Evolutionary conservation across 2,329 filamentous ascomycete species (phyloP), one percentile per base, ranked within the genome.

Genomic region (Calycina herbarum): DNA sequence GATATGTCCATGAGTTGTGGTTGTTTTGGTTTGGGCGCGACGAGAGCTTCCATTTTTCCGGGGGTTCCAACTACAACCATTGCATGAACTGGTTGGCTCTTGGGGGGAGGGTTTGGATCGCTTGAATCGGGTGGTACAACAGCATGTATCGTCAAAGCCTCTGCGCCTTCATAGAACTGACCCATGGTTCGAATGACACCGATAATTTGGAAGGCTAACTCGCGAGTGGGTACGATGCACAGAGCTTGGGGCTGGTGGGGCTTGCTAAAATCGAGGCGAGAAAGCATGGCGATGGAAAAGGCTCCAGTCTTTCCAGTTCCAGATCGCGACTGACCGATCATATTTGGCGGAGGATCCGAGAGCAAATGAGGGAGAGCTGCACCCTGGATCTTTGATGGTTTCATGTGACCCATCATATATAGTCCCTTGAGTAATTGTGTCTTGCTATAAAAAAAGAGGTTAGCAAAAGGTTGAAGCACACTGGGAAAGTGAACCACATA

Each of bases 321-420:
- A 1, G 95, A 99, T 79, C 99, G 95, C n/a, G 95, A 99, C 80
- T 99, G 95, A 3, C 94, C 95, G 75, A 99, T 94, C 85, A 99
- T 91, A 79, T 98, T 98, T 70, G 85, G 85, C 0, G 94, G 90
- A n/a, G 95, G 94, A 75, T 97, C 83, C 73, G 86, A 82, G 69
- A 99, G 86, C 75, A 99, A 8, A 64, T 99, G 84, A 33, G 95
- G 95, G 20, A 99, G 85, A 1, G 95, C 95, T 73, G 90, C 92
- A 78, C 97, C 95, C 81, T 99, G 95, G 71, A 99, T 96, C 82
- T 99, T 99, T 64, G 95, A 98, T 0, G 95, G 95, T 79, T 96
- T 96, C 75, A 89, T 86, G 82, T 97, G 98, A 79, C 91, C 91
- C 85, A 98, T 91, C 63, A 86, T 83, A 58, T 88, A 82, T 38